Evolutionary conservation across 306 rosid species (phyloP).

Genomic region (Fragaria nilgerrensis): DNA sequence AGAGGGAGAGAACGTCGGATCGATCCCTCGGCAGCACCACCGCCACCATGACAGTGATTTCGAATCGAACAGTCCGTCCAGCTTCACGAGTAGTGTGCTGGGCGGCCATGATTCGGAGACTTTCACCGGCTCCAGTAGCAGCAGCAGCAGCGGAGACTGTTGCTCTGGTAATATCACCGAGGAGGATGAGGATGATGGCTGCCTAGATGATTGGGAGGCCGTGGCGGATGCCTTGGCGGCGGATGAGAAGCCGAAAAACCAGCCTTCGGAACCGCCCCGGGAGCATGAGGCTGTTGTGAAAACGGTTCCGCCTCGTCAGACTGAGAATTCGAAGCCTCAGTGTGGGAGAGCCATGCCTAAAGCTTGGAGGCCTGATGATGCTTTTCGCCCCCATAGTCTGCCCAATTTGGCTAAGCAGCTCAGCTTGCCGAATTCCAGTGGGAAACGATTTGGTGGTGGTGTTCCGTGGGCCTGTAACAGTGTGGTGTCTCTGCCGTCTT

Average conservation of each 20-base stretch:
- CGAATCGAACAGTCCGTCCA: slow-evolving; percentile 65
- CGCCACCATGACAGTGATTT: slow-evolving; percentile 49
- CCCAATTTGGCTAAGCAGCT: slow-evolving; percentile 85
- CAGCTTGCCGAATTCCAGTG: slow-evolving; percentile 59
- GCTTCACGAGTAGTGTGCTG: slow-evolving; percentile 49
- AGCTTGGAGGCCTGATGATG: slow-evolving; percentile 90
- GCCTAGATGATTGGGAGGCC: slow-evolving; percentile 99
- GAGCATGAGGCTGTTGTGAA: slow-evolving; percentile 33
- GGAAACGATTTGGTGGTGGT: slow-evolving; percentile 52
- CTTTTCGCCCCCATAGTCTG: slow-evolving; percentile 84
- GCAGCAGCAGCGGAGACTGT: slow-evolving; percentile 71
- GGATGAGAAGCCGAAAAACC: slow-evolving; percentile 52
- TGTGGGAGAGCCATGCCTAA: slow-evolving; percentile 35
- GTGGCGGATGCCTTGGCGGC: slow-evolving; percentile 95
- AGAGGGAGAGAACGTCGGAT: slow-evolving; percentile 46
- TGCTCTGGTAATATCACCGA: slow-evolving; percentile 84
- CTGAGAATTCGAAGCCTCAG: slow-evolving; percentile 33
- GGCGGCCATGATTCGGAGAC: slow-evolving; percentile 72
- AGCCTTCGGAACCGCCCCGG: slow-evolving; percentile 34
- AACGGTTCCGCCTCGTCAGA: slow-evolving; percentile 30
- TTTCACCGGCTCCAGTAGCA: slow-evolving; percentile 65
- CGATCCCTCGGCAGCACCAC: slow-evolving; percentile 38
- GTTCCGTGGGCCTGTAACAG: slow-evolving; percentile 46
- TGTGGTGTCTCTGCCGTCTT: slow-evolving; percentile 42
- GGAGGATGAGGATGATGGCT: slow-evolving; percentile 71